A percentile compares a stretch with the other conserved stretches of the same genome.
These are phyloP conservation scores for Yarrowia deformans DNA, from an alignment of 805 yeast species.

Conservation along the genomic window DNA sequence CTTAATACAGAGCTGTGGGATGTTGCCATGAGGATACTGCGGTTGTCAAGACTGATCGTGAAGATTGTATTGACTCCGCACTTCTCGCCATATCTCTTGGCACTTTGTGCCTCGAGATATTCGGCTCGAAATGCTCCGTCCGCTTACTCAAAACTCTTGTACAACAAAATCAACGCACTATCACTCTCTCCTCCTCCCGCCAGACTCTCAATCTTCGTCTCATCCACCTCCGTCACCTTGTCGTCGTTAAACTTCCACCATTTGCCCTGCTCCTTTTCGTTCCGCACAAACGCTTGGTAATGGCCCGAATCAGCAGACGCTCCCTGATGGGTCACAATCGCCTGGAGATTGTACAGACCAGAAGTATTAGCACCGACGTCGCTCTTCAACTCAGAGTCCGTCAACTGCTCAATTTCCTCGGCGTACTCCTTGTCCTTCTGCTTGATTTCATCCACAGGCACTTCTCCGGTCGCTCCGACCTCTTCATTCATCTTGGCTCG, in stretches of 20 bases:
- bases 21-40: no score
- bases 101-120: no score
- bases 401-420: slow-evolving; percentile 46
- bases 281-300: slow-evolving; percentile 87
- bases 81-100: no score
- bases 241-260: slow-evolving; percentile 98
- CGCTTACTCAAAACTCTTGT: slow-evolving; percentile 80
- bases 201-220: slow-evolving; percentile 79
- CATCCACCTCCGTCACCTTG: slow-evolving; percentile 76
- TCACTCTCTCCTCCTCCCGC: slow-evolving; percentile 99
- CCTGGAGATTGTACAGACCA: slow-evolving; percentile 80
- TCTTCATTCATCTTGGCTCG: slow-evolving; percentile 58
- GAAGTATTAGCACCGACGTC: slow-evolving; percentile 79
- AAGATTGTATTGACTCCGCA: no score
- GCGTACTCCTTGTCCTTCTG: slow-evolving; percentile 46
- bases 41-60: no score
- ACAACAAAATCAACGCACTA: slow-evolving; percentile 86
- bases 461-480: slow-evolving; percentile 43
- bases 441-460: slow-evolving; percentile 42
- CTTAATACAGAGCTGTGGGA: no score
- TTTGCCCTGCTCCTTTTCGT: slow-evolving; percentile 64
- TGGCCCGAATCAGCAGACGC: slow-evolving; percentile 97
- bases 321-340: slow-evolving; percentile 92
- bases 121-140: no score
- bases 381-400: slow-evolving; percentile 54